phyloP scores from a whole-genome alignment of 352 stramenopile species.

The Phytopythium cucurbitacearum region DNA sequence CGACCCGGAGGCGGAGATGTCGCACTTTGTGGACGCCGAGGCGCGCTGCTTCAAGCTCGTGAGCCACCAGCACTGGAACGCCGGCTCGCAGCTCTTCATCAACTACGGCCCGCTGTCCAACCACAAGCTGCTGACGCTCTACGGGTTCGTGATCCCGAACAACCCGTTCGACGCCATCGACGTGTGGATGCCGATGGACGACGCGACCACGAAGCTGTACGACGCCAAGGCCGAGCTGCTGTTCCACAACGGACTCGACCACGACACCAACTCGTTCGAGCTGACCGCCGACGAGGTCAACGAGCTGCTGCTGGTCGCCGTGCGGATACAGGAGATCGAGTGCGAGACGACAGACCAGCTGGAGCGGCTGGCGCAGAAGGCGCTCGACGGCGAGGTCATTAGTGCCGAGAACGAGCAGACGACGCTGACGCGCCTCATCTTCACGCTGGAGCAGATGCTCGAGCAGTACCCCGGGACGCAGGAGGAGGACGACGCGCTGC shows the following conservation, averaged over 20 bases:
- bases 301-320: constrained; percentile 53
- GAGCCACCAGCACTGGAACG: constrained; percentile 69
- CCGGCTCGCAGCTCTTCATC: constrained; percentile 71
- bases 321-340: constrained; percentile 66
- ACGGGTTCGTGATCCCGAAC: constrained; percentile 66
- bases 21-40: constrained; percentile 53
- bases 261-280: constrained; percentile 58
- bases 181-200: constrained; percentile 67
- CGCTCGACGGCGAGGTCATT: constrained; percentile 53
- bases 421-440: constrained; percentile 51
- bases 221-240: constrained; percentile 44
- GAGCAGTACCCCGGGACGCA: constrained; percentile 36
- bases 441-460: constrained; percentile 58
- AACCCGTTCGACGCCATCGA: constrained; percentile 76
- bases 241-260: constrained; percentile 46
- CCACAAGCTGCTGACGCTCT: constrained; percentile 77
- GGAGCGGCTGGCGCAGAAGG: constrained; percentile 24
- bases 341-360: constrained; percentile 38
- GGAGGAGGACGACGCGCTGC: constrained; percentile 36
- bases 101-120: constrained; percentile 81
- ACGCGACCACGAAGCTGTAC: constrained; percentile 33
- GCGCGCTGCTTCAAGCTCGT: constrained; percentile 57
- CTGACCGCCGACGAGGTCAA: constrained; percentile 58
- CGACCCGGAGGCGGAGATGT: constrained; percentile 68
- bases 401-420: constrained; percentile 46